These are phyloP conservation scores for Monosiga brevicollis DNA, from an alignment of 78 protist genomes.

Conservation along the genomic window DNA sequence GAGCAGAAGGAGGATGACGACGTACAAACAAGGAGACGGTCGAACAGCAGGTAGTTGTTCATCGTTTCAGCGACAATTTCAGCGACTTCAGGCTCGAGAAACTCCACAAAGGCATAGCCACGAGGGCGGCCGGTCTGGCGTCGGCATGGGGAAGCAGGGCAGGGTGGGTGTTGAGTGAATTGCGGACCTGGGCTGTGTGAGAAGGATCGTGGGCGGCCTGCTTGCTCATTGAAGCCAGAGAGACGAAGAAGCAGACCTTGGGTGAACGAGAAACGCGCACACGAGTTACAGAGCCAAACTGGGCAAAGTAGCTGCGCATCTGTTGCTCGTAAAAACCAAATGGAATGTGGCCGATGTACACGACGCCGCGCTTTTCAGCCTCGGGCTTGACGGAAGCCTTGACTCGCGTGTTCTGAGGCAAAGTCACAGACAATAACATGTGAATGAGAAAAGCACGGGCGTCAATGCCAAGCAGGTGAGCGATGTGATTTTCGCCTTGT, in stretches of 20 bases:
- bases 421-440: no score
- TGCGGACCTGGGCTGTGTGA: not conserved
- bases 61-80: conserved; percentile 54
- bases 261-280: conserved; percentile 37
- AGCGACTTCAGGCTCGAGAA: conserved; percentile 51
- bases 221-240: not conserved
- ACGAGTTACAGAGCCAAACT: conserved; percentile 65
- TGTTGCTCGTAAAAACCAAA: conserved; percentile 72
- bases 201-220: not conserved
- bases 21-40: not conserved
- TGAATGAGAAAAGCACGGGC: no score
- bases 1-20: not conserved
- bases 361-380: conserved; percentile 32
- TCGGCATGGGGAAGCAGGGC: not conserved
- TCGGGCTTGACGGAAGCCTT: no score
- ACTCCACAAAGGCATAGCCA: conserved; percentile 66
- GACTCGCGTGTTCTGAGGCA: no score
- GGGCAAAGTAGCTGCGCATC: conserved; percentile 59
- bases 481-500: no score
- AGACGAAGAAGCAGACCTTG: conserved; percentile 4
- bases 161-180: not conserved
- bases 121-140: conserved; percentile 26
- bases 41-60: conserved; percentile 57
- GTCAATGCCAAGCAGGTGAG: no score
- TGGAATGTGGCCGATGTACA: conserved; percentile 72